phyloP scores from a whole-genome alignment of 768 basidiomycete genomes.

The Mycena floridula region DNA sequence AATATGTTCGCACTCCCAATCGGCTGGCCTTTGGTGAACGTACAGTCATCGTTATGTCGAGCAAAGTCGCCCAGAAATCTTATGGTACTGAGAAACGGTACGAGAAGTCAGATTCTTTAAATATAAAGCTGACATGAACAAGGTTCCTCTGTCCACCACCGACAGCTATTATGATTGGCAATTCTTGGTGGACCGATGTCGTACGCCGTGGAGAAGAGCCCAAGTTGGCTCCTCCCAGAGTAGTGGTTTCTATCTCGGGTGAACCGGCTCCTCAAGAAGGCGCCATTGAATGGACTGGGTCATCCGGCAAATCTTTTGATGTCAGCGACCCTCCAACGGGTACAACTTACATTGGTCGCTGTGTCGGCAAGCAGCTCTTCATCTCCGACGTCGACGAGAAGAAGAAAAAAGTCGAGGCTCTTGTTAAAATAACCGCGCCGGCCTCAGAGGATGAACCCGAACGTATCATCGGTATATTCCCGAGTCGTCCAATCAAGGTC shows the following conservation, averaged over 20 bases:
- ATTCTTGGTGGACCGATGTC: constrained; percentile 90
- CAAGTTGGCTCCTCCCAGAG: constrained; percentile 70
- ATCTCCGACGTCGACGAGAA: constrained; percentile 94
- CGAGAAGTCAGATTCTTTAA: not conserved
- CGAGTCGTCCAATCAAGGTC: constrained; percentile 93
- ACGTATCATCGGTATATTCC: constrained; percentile 82
- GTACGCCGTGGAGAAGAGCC: constrained; percentile 68
- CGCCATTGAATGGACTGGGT: constrained; percentile 81
- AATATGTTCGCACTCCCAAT: constrained; percentile 80
- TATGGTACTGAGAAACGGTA: constrained; percentile 95
- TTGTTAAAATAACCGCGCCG: constrained; percentile 83
- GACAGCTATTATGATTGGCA: constrained; percentile 90
- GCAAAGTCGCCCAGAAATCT: constrained; percentile 94
- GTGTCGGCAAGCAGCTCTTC: constrained; percentile 91
- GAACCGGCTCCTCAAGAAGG: constrained; percentile 84
- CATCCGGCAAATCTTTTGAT: constrained; percentile 81
- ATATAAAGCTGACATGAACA: too few species aligned
- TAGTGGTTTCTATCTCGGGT: constrained; percentile 88
- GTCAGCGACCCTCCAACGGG: constrained; percentile 71
- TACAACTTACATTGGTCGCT: constrained; percentile 87
- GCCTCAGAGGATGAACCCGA: constrained; percentile 77
- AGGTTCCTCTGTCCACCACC: constrained; percentile 92
- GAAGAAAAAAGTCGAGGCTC: constrained; percentile 91
- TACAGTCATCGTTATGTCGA: constrained; percentile 95
- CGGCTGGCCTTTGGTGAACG: constrained; percentile 88